Percentiles rank a stretch among this genome's conserved stretches.
Conservation (phyloP, 2,329 filamentous ascomycete species). For the Colletotrichum aenigma region DNA sequence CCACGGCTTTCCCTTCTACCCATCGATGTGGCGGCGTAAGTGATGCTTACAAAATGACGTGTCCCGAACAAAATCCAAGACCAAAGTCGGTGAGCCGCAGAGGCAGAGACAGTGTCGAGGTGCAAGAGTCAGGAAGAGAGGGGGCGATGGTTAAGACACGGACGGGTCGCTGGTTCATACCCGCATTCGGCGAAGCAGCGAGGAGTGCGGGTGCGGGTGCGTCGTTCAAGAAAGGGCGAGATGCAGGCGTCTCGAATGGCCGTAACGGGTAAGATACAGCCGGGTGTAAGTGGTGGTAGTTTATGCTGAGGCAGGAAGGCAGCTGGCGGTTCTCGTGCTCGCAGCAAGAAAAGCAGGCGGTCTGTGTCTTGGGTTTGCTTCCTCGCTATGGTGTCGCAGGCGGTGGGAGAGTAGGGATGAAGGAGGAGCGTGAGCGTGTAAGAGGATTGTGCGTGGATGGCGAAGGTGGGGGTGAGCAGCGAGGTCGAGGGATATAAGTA, state of each 20-base stretch:
- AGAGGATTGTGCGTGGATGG: slow-evolving; percentile 13
- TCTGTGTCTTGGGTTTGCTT: slow-evolving; percentile 16
- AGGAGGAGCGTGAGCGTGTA: slow-evolving; percentile 19
- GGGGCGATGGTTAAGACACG: slow-evolving; percentile 7
- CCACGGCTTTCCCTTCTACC: background rate
- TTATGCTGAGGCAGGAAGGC: background rate
- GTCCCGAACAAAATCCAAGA: background rate
- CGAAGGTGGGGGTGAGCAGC: background rate
- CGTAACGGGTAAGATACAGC: slow-evolving; percentile 13
- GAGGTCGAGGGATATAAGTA: slow-evolving; percentile 3
- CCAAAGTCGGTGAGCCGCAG: background rate
- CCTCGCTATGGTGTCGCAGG: slow-evolving; percentile 10
- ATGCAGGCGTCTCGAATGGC: slow-evolving; percentile 15
- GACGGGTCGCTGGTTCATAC: slow-evolving; percentile 14
- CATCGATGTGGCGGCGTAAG: background rate
- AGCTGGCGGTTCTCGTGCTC: background rate
- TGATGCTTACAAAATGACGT: background rate
- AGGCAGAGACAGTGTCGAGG: background rate
- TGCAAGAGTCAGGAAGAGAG: slow-evolving; percentile 1
- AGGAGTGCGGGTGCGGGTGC: background rate
- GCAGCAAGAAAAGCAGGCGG: background rate
- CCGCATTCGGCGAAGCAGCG: slow-evolving; percentile 8
- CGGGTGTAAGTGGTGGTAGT: background rate
- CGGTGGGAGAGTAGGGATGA: slow-evolving; percentile 13
- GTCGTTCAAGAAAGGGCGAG: background rate